Evolutionary conservation across 1,139 yeast species (phyloP), one percentile per base, ranked within the genome.

Genomic region (Debaryomycetaceae sp.): DNA sequence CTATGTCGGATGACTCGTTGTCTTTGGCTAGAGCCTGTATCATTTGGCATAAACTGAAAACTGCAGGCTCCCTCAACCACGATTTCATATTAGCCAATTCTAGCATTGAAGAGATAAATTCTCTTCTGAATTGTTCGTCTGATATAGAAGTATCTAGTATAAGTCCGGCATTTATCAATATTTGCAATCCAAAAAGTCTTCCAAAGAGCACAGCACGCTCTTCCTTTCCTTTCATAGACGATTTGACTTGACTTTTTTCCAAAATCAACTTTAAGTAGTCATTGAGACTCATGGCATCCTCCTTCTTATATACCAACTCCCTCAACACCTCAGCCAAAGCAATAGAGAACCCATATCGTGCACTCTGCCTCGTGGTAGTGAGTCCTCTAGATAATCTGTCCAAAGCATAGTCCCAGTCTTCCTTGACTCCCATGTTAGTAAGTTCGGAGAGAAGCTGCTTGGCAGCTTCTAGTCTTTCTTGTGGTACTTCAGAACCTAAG

Each of bases 271-370:
- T 66, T 45, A 85, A 65, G 50, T 73, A 80, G 22, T 70, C 55
- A 1, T 52, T 48, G 6, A 69, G 54, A 1, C 70, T 55, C 42
- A 70, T 53, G 4, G 70, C 68, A 48, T 66, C 61, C 11, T 53
- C 54, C 1, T 54, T 39, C 11, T 60, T 59, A 6, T 62, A 55
- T 6, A 71, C 58, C n/a, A 77, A 63, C 42, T 79, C 69, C 22
- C 85, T 73, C 22, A 83, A 68, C 1, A 89, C 72, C 62, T 93
- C 98, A 1, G 93, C 81, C 39, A 93, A 68, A 37, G 97, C 95
- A 78, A 89, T 80, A 3, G 96, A 87, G 56, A 86, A 91, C 2
- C 99, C 99, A 37, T 87, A 68, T 46, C 97, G 71, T 1, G 97
- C 95, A 41, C 90, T 76, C 38, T 87, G 96, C 57, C 95, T 78